Percentiles rank a stretch among this genome's conserved stretches.
phyloP scores from a whole-genome alignment of 2,329 filamentous ascomycete species.

The Raffaelea albimanens region DNA sequence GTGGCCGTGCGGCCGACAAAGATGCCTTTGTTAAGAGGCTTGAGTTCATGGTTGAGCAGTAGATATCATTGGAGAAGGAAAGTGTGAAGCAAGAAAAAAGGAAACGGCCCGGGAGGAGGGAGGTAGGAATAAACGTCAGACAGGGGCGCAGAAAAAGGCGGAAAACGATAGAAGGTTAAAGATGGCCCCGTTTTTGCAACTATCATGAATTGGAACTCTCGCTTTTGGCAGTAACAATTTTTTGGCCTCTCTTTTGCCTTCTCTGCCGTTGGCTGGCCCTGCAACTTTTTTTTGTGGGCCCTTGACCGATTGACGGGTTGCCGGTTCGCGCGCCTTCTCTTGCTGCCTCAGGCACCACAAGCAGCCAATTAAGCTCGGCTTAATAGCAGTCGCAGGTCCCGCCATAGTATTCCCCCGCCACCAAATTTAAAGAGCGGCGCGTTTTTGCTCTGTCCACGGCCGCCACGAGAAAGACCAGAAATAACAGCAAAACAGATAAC shows the following conservation, averaged over 20 bases:
- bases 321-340: background rate
- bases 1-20: constrained; percentile 20
- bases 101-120: background rate
- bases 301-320: background rate
- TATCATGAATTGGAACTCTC: constrained; percentile 1
- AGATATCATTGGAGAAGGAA: no score
- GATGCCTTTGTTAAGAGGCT: constrained; percentile 24
- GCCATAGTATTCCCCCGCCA: background rate
- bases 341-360: constrained; percentile 4
- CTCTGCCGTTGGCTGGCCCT: background rate
- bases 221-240: no score
- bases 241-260: constrained; percentile 1
- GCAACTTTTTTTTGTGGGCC: background rate
- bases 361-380: background rate
- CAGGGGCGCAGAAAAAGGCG: background rate
- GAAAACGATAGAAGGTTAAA: background rate
- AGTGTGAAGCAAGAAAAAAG: background rate
- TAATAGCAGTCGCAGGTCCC: background rate
- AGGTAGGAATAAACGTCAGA: background rate
- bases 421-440: background rate
- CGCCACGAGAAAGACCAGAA: background rate
- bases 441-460: no score
- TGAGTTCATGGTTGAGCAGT: constrained; percentile 20
- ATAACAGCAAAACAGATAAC: background rate
- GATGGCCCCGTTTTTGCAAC: background rate